phyloP scores from a whole-genome alignment of 78 protist genomes.

The Polysphondylium violaceum region DNA sequence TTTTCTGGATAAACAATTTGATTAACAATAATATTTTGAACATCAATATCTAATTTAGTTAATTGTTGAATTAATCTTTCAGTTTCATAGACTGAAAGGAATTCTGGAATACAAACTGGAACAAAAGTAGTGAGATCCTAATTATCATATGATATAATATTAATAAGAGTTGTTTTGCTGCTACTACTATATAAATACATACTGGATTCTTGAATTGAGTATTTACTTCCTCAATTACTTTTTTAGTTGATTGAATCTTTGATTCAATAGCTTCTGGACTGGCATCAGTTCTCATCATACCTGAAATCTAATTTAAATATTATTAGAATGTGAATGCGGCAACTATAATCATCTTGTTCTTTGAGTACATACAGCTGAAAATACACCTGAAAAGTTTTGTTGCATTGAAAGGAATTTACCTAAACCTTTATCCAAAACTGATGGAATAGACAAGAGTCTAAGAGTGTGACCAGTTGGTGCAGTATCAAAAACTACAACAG shows the following conservation, averaged over 20 bases:
- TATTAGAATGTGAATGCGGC: not conserved
- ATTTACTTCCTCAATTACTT: slow-evolving; percentile 86
- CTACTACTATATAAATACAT: not conserved
- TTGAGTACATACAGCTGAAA: slow-evolving; percentile 72
- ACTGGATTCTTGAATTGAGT: slow-evolving; percentile 89
- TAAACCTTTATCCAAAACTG: slow-evolving; percentile 86
- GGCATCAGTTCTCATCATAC: slow-evolving; percentile 31
- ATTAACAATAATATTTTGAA: slow-evolving; percentile 95
- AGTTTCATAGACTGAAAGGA: slow-evolving; percentile 98
- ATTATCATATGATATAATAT: not conserved
- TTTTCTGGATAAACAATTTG: slow-evolving; percentile 92
- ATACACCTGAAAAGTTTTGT: slow-evolving; percentile 67
- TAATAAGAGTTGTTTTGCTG: not conserved
- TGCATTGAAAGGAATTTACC: slow-evolving; percentile 72
- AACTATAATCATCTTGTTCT: not conserved
- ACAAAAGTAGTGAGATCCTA: slow-evolving; percentile 96
- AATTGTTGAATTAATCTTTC: slow-evolving; percentile 98
- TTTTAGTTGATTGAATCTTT: slow-evolving; percentile 18
- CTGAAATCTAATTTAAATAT: slow-evolving; percentile 17
- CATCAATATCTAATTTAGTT: slow-evolving; percentile 93
- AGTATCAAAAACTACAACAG: slow-evolving; percentile 97
- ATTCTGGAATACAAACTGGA: slow-evolving; percentile 99
- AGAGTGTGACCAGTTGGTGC: slow-evolving; percentile 99
- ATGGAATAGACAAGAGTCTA: slow-evolving; percentile 94
- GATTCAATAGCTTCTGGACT: slow-evolving; percentile 24